Percentiles rank a stretch among this genome's conserved stretches.
Evolutionary conservation across 2,329 filamentous ascomycete genomes (phyloP).

Genomic region (Rugonectria rugulosa): DNA sequence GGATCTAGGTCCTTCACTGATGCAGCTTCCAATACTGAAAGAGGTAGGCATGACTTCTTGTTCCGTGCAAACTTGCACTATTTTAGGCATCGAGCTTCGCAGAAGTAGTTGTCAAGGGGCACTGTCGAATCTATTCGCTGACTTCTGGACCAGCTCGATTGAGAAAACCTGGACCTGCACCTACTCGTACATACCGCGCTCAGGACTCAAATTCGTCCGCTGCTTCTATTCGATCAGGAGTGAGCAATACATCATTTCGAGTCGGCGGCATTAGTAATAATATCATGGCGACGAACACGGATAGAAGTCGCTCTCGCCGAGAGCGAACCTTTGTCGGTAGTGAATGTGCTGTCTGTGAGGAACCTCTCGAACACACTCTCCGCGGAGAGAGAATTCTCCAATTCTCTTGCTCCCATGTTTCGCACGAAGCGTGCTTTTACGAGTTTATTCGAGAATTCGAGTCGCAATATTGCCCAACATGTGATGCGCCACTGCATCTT

Average conservation of each 20-base stretch:
- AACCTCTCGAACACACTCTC: slow-evolving; percentile 93
- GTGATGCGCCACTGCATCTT: slow-evolving; percentile 87
- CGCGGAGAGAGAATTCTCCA: slow-evolving; percentile 93
- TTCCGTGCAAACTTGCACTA: background rate
- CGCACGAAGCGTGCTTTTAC: slow-evolving; percentile 98
- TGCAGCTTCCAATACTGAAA: slow-evolving; percentile 49
- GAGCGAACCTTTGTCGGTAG: slow-evolving; percentile 95
- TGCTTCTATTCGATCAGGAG: slow-evolving; percentile 44
- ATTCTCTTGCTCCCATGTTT: slow-evolving; percentile 96
- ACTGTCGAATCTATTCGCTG: background rate
- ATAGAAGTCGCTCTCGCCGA: slow-evolving; percentile 79
- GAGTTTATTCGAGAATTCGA: slow-evolving; percentile 97
- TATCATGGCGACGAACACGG: slow-evolving; percentile 59
- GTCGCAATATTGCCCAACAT: slow-evolving; percentile 91
- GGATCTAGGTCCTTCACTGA: slow-evolving; percentile 38
- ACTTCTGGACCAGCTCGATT: slow-evolving; percentile 35
- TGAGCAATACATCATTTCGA: slow-evolving; percentile 44
- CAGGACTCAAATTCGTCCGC: slow-evolving; percentile 44
- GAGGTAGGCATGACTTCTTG: slow-evolving; percentile 43
- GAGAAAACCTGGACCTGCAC: slow-evolving; percentile 38
- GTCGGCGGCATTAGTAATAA: slow-evolving; percentile 50
- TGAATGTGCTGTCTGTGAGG: slow-evolving; percentile 95
- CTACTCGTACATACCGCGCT: slow-evolving; percentile 30
- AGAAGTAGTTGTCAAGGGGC: background rate
- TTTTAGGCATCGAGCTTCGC: background rate